Conservation (phyloP, 768 basidiomycete genomes). For the Suillus decipiens region DNA sequence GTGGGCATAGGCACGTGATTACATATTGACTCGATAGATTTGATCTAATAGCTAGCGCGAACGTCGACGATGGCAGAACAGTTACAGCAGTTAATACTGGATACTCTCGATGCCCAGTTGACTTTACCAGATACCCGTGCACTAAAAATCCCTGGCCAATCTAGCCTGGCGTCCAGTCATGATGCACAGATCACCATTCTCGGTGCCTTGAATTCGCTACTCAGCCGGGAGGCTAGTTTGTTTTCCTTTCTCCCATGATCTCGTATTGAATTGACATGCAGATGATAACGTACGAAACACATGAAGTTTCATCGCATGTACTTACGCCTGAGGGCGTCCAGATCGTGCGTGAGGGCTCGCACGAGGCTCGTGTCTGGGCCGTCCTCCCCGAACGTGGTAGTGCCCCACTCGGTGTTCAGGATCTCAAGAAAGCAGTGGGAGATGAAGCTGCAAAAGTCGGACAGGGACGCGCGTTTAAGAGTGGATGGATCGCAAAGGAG, state of each 20-base stretch:
- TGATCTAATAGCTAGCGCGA: conserved; percentile 10
- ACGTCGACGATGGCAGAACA: conserved; percentile 62
- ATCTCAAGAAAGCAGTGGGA: conserved; percentile 77
- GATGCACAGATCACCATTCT: conserved; percentile 85
- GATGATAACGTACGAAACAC: conserved; percentile 84
- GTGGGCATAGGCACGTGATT: conserved; percentile 19
- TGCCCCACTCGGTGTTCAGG: conserved; percentile 59
- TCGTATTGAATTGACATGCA: conserved; percentile 33
- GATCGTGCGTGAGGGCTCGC: conserved; percentile 82
- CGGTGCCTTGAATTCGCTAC: conserved; percentile 88
- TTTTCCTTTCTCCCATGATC: conserved; percentile 4
- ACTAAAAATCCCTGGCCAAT: conserved; percentile 66
- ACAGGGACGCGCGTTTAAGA: conserved; percentile 95
- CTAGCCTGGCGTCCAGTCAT: conserved; percentile 55
- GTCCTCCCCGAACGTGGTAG: conserved; percentile 77
- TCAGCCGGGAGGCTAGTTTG: conserved; percentile 74
- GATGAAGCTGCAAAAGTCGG: conserved; percentile 91
- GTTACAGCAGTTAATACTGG: conserved; percentile 79
- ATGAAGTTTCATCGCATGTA: conserved; percentile 72
- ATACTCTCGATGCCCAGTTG: conserved; percentile 59
- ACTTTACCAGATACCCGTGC: conserved; percentile 69
- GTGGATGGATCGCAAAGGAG: conserved; percentile 94
- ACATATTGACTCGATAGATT: conserved; percentile 9
- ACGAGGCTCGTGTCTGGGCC: conserved; percentile 94
- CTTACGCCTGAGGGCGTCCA: conserved; percentile 83